Conservation (phyloP, 2,329 filamentous ascomycete genomes). For the Phialophora verrucosa region DNA sequence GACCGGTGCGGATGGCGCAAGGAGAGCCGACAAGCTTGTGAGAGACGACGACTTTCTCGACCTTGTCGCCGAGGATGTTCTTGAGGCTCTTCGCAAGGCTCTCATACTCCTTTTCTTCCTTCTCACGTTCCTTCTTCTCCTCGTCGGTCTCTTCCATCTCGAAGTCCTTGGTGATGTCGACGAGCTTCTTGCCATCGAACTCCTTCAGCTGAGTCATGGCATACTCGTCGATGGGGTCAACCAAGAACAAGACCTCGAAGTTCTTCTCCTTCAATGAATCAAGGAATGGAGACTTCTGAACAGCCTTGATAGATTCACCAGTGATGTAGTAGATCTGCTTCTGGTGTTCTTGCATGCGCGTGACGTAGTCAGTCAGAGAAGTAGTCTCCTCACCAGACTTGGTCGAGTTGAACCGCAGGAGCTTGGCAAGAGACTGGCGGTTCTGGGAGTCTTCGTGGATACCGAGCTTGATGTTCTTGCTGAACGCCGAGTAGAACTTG, state of each 20-base stretch:
- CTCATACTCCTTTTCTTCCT: constrained; percentile 98
- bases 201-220: constrained; percentile 99
- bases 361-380: constrained; percentile 95
- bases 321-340: constrained; percentile 99
- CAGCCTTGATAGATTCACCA: constrained; percentile 98
- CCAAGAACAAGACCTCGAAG: constrained; percentile 99
- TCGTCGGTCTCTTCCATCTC: constrained; percentile 99
- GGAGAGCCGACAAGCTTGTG: constrained; percentile 95
- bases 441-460: constrained; percentile 99
- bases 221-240: constrained; percentile 99
- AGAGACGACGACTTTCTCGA: constrained; percentile 99
- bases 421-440: constrained; percentile 89
- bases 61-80: constrained; percentile 99
- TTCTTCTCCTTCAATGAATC: constrained; percentile 98
- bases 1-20: constrained; percentile 98
- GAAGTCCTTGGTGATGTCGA: constrained; percentile 99
- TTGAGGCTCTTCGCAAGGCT: constrained; percentile 93
- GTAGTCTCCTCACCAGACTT: constrained; percentile 97
- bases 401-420: constrained; percentile 98
- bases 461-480: constrained; percentile 99
- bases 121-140: constrained; percentile 95
- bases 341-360: constrained; percentile 99
- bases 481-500: constrained; percentile 99
- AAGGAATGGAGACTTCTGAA: constrained; percentile 97
- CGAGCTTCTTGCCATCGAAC: constrained; percentile 99